phyloP scores from a whole-genome alignment of 805 yeast genomes.

The Saturnispora halmiae region DNA sequence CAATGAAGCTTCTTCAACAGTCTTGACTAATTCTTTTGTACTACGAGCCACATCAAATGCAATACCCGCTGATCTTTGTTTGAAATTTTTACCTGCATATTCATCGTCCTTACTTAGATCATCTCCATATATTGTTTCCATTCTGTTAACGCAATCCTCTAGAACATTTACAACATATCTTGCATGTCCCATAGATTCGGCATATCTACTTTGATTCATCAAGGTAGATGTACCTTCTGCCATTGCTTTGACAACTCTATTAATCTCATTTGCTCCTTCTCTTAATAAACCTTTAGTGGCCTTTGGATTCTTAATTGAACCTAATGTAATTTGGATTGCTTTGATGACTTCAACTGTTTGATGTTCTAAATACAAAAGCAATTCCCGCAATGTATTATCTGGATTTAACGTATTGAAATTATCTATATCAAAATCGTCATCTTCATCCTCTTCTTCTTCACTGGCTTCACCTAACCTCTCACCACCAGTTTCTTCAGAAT shows the following conservation, averaged over 20 bases:
- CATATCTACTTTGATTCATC: conserved; percentile 82
- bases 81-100: conserved; percentile 79
- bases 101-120: conserved; percentile 40
- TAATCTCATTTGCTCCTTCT: conserved; percentile 65
- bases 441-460: conserved; percentile 18
- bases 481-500: not conserved
- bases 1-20: conserved; percentile 89
- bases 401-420: conserved; percentile 78
- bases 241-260: conserved; percentile 74
- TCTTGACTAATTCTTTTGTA: conserved; percentile 90
- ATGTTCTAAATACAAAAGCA: conserved; percentile 79
- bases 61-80: conserved; percentile 90
- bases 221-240: conserved; percentile 79
- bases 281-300: conserved; percentile 69
- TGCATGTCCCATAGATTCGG: conserved; percentile 81
- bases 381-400: conserved; percentile 78
- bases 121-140: conserved; percentile 55
- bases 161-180: conserved; percentile 82
- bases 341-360: conserved; percentile 88
- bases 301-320: conserved; percentile 67
- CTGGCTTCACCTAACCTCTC: conserved; percentile 9
- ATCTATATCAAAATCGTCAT: conserved; percentile 49
- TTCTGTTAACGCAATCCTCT: conserved; percentile 76
- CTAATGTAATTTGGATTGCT: conserved; percentile 74
- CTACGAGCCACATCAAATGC: conserved; percentile 95